Percentiles rank a stretch among this genome's conserved stretches.
These are phyloP conservation scores for Septoria linicola DNA, from an alignment of 2,329 filamentous ascomycete species.

Conservation along the genomic window DNA sequence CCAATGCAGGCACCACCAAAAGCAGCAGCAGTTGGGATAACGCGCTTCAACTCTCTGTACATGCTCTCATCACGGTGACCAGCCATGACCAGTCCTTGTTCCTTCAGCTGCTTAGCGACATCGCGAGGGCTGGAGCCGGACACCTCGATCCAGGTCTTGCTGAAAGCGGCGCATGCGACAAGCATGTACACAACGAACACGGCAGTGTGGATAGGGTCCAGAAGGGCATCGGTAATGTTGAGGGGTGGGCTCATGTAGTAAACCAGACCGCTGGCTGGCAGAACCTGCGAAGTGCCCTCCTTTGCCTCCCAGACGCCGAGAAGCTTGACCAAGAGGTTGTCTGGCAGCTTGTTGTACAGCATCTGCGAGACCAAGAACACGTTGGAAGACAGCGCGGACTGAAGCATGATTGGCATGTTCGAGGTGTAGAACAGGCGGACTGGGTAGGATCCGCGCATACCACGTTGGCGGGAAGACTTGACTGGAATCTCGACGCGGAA, in stretches of 20 bases:
- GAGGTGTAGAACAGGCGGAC: slow-evolving; percentile 99
- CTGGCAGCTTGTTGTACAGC: slow-evolving; percentile 97
- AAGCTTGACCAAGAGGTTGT: slow-evolving; percentile 96
- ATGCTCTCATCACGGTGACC: slow-evolving; percentile 99
- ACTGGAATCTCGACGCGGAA: slow-evolving; percentile 99
- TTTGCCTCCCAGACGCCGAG: slow-evolving; percentile 98
- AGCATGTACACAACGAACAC: slow-evolving; percentile 98
- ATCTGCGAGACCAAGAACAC: slow-evolving; percentile 99
- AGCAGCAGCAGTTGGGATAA: slow-evolving; percentile 95
- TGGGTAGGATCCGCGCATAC: slow-evolving; percentile 96
- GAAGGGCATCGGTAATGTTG: slow-evolving; percentile 91
- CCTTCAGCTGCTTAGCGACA: slow-evolving; percentile 99
- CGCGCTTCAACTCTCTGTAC: slow-evolving; percentile 99
- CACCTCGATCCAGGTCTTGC: slow-evolving; percentile 99
- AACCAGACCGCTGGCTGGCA: slow-evolving; percentile 86
- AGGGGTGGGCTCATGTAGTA: slow-evolving; percentile 99
- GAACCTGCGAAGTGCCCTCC: slow-evolving; percentile 93
- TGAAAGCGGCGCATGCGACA: slow-evolving; percentile 94
- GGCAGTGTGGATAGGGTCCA: slow-evolving; percentile 94
- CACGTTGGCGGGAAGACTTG: slow-evolving; percentile 98
- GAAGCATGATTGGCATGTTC: slow-evolving; percentile 99
- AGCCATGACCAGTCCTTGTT: slow-evolving; percentile 98
- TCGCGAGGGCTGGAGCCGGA: slow-evolving; percentile 96
- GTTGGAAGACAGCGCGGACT: slow-evolving; percentile 97
- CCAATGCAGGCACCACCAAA: slow-evolving; percentile 99